Base-by-base conservation (phyloP, 208 protist species). In the Lotmaria passim region DNA sequence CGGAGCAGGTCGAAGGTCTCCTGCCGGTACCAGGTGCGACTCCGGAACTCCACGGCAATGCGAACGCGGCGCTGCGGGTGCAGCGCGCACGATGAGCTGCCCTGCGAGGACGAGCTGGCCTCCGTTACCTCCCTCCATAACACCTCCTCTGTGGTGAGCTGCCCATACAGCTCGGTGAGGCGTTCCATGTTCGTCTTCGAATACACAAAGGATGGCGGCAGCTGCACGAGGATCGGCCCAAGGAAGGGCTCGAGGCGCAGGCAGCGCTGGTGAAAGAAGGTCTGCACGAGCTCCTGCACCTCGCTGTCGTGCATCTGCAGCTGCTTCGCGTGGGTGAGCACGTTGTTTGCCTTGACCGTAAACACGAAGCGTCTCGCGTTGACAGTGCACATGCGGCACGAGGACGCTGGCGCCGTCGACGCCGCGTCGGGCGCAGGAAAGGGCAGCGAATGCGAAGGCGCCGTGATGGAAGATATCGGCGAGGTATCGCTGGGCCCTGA, bases 21-120 rank as follows among this genome's bases (percentile, higher is more conserved):
- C 31, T 79, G 75, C 47, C 67, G 57, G 59, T 75, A 89, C 86
- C 88, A 94, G 15, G 79, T 85, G 12, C 69, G 63, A 55, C 83
- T 74, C 12, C 85, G 80, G 65, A 94, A 94, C 78, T 91, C 88
- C 8, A 94, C 88, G 2, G 88, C 88, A 34, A 94, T 56, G 57
- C 85, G 83, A 33, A 91, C 53, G 23, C 71, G 72, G 7, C 58
- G 71, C 36, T 53, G 57, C 26, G 14, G 63, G 1, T 21, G 23
- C 11, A 0, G 15, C 17, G n/a, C 3, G 1, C 10, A 43, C 11
- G 62, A 24, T 10, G 26, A 46, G 28, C 15, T n/a, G 44, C 15
- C 12, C 19, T 7, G 34, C 30, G 57, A 24, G 12, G 33, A 11
- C 31, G 33, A 8, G 2, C 28, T 3, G 26, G 34, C 48, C 6